A percentile compares a stretch with the other conserved stretches of the same genome.
These are phyloP conservation scores for Chlamydomonas incerta DNA, from an alignment of 139 green algal genomes.

Conservation along the genomic window DNA sequence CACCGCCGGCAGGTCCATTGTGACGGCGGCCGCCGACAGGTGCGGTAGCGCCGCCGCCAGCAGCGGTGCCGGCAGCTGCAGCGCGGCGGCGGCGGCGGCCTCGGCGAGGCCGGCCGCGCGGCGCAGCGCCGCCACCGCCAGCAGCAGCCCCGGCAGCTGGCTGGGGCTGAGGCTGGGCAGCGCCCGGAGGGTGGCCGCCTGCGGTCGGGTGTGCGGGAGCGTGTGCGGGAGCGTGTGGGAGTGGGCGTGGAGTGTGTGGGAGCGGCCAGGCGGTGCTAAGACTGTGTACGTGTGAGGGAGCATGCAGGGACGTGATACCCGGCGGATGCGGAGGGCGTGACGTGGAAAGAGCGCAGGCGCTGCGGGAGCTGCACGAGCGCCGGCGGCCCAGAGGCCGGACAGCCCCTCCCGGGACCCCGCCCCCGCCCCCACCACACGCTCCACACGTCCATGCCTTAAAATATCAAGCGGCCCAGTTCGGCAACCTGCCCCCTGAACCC, in stretches of 20 bases:
- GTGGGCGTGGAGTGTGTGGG: neutral
- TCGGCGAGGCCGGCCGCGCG: neutral
- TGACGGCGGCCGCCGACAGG: neutral
- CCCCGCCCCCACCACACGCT: no score
- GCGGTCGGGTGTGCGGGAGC: neutral
- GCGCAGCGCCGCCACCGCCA: neutral
- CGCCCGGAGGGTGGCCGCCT: neutral
- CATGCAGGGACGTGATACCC: no score
- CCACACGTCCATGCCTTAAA: no score
- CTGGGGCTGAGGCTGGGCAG: neutral
- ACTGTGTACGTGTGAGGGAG: no score
- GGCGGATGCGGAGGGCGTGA: no score
- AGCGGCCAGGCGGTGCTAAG: neutral
- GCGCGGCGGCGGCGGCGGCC: neutral
- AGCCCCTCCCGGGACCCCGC: no score
- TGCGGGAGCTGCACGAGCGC: no score
- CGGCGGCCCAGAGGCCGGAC: no score
- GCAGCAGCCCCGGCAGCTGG: neutral
- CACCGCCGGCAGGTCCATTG: slow-evolving; percentile 5
- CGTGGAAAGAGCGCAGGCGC: no score
- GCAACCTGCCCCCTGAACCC: no score
- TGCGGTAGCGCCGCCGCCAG: slow-evolving; percentile 17
- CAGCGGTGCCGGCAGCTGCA: neutral
- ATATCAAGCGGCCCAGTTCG: no score
- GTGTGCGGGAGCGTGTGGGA: neutral